Conservation (phyloP, 2,329 filamentous ascomycete species). For the Trichoderma aggressivum region DNA sequence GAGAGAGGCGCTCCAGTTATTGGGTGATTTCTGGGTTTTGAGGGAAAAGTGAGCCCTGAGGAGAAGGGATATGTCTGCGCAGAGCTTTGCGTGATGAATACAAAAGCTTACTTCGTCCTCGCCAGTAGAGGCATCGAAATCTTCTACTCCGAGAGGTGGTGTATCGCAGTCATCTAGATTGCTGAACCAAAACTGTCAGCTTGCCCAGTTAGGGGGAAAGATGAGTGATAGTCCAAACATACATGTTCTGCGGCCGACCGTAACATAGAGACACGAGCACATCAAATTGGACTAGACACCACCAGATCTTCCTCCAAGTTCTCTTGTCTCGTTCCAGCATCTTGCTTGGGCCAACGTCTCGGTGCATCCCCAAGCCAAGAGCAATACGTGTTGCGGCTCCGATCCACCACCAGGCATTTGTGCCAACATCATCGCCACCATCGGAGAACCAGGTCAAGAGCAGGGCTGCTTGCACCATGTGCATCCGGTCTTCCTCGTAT, state of each 20-base stretch:
- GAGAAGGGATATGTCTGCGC: neutral
- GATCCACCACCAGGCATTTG: neutral
- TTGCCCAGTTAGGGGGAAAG: neutral
- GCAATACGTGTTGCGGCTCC: neutral
- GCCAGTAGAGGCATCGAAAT: neutral
- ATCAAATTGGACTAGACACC: conserved; percentile 21
- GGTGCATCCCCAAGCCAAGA: conserved; percentile 41
- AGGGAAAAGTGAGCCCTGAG: neutral
- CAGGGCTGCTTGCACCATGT: conserved; percentile 47
- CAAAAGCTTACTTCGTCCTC: neutral
- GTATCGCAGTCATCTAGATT: neutral
- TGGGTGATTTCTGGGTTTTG: neutral
- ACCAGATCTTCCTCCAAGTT: conserved; percentile 18
- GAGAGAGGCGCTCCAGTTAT: neutral
- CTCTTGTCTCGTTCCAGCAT: conserved; percentile 10
- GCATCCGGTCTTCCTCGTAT: conserved; percentile 47
- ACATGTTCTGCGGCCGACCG: conserved; percentile 13
- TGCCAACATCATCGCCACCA: conserved; percentile 45
- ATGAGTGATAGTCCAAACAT: neutral
- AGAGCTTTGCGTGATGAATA: neutral
- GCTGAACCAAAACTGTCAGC: neutral
- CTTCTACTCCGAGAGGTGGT: neutral
- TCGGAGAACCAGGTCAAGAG: conserved; percentile 51
- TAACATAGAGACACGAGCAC: conserved; percentile 13
- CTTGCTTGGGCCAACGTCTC: conserved; percentile 22